A percentile compares a stretch with the other conserved stretches of the same genome.
phyloP scores from a whole-genome alignment of 2,329 filamentous ascomycete genomes.

The Aureobasidium zeae region DNA sequence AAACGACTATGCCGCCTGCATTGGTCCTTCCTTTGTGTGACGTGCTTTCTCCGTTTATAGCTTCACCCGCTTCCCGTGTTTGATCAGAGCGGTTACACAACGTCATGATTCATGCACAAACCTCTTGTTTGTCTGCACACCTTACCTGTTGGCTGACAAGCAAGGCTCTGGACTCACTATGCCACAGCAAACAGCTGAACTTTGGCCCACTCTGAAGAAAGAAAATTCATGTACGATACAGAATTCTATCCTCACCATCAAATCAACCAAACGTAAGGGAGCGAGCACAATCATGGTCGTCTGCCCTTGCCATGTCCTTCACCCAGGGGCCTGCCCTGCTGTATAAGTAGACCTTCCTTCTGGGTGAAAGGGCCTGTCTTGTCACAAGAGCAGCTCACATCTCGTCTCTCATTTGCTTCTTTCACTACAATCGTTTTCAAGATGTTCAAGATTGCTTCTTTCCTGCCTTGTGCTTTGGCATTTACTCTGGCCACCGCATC shows the following conservation, averaged over 20 bases:
- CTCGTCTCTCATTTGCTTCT: slow-evolving; percentile 3
- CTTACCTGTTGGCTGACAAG: neutral
- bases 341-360: slow-evolving; percentile 7
- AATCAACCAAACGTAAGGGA: neutral
- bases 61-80: neutral
- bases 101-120: neutral
- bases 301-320: neutral
- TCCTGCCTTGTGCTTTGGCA: neutral
- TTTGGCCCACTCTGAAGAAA: slow-evolving; percentile 5
- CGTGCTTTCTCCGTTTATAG: neutral
- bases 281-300: neutral
- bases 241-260: neutral
- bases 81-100: neutral
- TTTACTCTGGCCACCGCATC: neutral
- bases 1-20: slow-evolving; percentile 4
- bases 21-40: neutral
- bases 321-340: neutral
- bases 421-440: slow-evolving; percentile 2
- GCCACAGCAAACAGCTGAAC: slow-evolving; percentile 2
- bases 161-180: slow-evolving; percentile 2
- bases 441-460: slow-evolving; percentile 2
- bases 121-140: neutral
- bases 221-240: neutral
- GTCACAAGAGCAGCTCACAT: neutral
- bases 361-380: neutral